Evolutionary conservation across 805 yeast species (phyloP), one percentile per base, ranked within the genome.

Genomic region (baker's yeast (Saccharomyces cerevisiae)): DNA sequence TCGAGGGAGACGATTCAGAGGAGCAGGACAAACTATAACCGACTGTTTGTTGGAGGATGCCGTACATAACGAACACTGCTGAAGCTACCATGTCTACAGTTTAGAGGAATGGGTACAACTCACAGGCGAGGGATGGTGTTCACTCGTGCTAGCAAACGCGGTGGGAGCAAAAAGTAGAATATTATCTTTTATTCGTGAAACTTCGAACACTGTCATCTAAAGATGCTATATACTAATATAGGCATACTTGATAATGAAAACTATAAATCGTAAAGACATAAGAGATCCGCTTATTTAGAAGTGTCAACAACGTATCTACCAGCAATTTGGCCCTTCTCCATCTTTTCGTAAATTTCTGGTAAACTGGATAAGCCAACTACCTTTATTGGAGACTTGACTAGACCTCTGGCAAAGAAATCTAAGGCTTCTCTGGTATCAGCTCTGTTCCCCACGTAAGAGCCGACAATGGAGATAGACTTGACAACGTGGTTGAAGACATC

Each of bases 301-400:
- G 86, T 83, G 79, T 89, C 96, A 64, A 89, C 84, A 56, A 89
- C 96, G 72, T 84, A 84, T 75, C 96, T 82, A 70, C 96, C 96
- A 61, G 84, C 80, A 67, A 89, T 84, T 77, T 85, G 81, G 67
- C 95, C 95, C 73, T 82, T 78, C 73, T 79, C 85, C 96, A 89
- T 89, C 71, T 81, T 77, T 61, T 82, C 78, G 76, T 79, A 89
- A 59, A 89, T 85, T 54, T 70, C 71, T 61, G 87, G 82, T 64
- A 87, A 77, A 66, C 82, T 82, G 55, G 89, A 81, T 64, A 88
- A 78, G 55, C 90, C 89, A 52, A 83, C 89, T 70, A 89, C 69
- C 76, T 81, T 80, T 75, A 87, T 83, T 63, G 89, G 87, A 58
- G 88, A 80, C 70, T 79, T 76, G 69, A 85, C 85, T 68, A 82